Conservation (phyloP, 2,329 filamentous ascomycete species). For the Aspergillus melleus region DNA sequence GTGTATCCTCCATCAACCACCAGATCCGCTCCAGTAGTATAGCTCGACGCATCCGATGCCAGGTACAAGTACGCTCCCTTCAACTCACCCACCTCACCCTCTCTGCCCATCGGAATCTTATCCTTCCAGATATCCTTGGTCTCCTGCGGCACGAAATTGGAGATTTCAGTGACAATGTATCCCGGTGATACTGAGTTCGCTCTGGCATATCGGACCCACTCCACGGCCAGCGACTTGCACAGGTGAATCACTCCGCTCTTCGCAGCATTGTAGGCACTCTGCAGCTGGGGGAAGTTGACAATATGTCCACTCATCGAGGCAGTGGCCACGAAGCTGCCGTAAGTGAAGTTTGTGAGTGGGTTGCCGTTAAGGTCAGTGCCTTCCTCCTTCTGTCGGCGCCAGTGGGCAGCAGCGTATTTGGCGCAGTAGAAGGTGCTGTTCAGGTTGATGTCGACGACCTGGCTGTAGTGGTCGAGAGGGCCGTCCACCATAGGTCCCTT, state of each 20-base stretch:
- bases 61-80: conserved; percentile 85
- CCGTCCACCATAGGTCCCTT: conserved; percentile 68
- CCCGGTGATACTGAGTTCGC: conserved; percentile 73
- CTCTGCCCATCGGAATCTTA: conserved; percentile 77
- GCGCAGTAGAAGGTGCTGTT: conserved; percentile 79
- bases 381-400: conserved; percentile 68
- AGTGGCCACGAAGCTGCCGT: conserved; percentile 74
- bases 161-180: conserved; percentile 74
- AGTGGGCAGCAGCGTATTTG: conserved; percentile 67
- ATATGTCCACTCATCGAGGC: conserved; percentile 78
- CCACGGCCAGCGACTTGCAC: conserved; percentile 68
- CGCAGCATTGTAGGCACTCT: conserved; percentile 71
- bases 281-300: conserved; percentile 73
- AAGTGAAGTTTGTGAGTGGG: conserved; percentile 59
- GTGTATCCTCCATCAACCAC: conserved; percentile 73
- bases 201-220: conserved; percentile 74
- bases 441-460: conserved; percentile 70
- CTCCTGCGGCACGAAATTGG: conserved; percentile 62
- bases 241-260: conserved; percentile 62
- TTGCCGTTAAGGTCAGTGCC: conserved; percentile 63
- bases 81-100: conserved; percentile 71
- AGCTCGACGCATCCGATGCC: conserved; percentile 77
- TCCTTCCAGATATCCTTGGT: conserved; percentile 72
- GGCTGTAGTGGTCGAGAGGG: conserved; percentile 62
- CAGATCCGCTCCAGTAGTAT: conserved; percentile 76